Base-by-base conservation (phyloP, 2,329 filamentous ascomycete species). In the Dactylellina sp. region DNA sequence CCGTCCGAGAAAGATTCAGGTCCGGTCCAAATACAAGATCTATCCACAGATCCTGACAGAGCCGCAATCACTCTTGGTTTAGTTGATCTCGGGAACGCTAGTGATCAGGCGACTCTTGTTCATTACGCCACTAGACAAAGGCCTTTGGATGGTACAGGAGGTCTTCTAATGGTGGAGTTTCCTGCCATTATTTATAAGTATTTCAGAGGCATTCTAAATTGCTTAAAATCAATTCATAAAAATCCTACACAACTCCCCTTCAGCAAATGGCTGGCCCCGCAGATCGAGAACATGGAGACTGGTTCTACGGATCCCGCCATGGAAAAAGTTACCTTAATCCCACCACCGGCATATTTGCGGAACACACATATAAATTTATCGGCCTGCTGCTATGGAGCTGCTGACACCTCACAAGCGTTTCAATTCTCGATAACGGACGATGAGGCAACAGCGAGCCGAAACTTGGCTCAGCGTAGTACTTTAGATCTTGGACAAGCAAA, bases 401-500 rank as follows among this genome's bases (percentile, higher is more conserved):
- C 50, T n/a, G 18, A n/a, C 2, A 12, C 40, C 4, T n/a, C 14
- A 14, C 16, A 50, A 7, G 28, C 11, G 2, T 47, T 65, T 4
- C 42, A 14, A 4, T 60, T 72, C 22, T 61, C 39, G 2, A 18
- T 56, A 14, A 12, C 1, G 1, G 52, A 60, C 18, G 52, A 65
- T 14, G 40, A n/a, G 40, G 46, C 52, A 4, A 9, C 35, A 0
- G 42, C 63, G 1, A 25, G 42, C 24, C 52, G 40, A 20, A 55
- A 35, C 3, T 25, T 65, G 22, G 46, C 68, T 18, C 44, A 61
- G 6, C 77, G 78, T 11, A 84, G 86, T 0, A 81, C 78, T 0
- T 83, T 91, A 0, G 88, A 91, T 75, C 62, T 77, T 0, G 84
- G 83, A 0, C 85, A 87, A 72, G 84, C 84, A 2, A 71, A 77